These are phyloP conservation scores for Raphanus raphanistrum DNA, from an alignment of 345 rosid species.

Conservation along the genomic window DNA sequence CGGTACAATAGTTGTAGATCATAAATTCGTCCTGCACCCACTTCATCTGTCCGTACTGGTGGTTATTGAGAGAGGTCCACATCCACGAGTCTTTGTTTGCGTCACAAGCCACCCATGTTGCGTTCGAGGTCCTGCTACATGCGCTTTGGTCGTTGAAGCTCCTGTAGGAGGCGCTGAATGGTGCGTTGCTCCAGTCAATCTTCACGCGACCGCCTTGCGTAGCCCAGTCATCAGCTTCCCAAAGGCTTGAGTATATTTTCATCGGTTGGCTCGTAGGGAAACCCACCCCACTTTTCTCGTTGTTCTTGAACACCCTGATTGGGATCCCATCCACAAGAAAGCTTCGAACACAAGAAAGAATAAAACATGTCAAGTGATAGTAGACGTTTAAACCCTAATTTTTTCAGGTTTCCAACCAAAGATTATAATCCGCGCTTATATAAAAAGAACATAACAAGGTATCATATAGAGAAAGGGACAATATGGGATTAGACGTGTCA, in stretches of 20 bases:
- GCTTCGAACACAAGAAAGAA: constrained; percentile 30
- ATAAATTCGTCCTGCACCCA: constrained; percentile 57
- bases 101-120: constrained; percentile 31
- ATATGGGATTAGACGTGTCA: background rate
- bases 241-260: constrained; percentile 57
- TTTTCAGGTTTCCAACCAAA: background rate
- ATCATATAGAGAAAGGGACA: background rate
- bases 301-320: constrained; percentile 60
- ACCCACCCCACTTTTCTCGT: constrained; percentile 47
- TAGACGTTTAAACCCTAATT: background rate
- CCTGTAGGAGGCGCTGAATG: constrained; percentile 48
- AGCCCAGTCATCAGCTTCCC: constrained; percentile 65
- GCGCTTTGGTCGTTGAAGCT: constrained; percentile 43
- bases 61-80: constrained; percentile 34
- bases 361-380: background rate
- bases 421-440: background rate
- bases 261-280: constrained; percentile 53
- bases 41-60: constrained; percentile 34
- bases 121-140: constrained; percentile 34
- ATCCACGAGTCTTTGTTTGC: constrained; percentile 35
- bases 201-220: constrained; percentile 59
- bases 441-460: background rate
- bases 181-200: constrained; percentile 55
- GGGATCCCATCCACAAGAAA: constrained; percentile 56
- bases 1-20: constrained; percentile 62